Evolutionary conservation across 208 protist genomes (phyloP).

Genomic region (Acanthamoeba polyphaga): DNA sequence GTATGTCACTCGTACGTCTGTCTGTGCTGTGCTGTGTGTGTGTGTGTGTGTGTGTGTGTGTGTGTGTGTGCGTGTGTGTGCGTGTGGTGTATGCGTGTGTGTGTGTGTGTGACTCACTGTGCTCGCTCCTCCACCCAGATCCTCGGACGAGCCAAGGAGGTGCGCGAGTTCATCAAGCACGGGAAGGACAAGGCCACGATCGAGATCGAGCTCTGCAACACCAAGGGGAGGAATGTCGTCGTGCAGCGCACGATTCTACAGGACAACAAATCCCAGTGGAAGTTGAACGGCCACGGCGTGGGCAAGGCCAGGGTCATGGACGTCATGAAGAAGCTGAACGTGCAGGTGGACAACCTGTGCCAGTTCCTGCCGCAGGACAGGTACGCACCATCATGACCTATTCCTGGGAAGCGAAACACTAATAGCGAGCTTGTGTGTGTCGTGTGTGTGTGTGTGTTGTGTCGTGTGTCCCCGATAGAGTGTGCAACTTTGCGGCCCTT

Average conservation of each 20-base stretch:
- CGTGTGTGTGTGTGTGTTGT: too few species aligned
- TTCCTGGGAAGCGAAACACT: not conserved
- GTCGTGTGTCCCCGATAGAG: constrained; percentile 49
- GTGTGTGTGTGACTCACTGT: not conserved
- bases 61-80: too few species aligned
- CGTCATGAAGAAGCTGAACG: constrained; percentile 80
- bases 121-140: constrained; percentile 48
- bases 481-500: constrained; percentile 82
- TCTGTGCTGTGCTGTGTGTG: too few species aligned
- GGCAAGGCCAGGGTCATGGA: constrained; percentile 77
- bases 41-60: too few species aligned
- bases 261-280: constrained; percentile 70
- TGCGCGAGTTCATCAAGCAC: constrained; percentile 86
- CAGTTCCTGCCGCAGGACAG: constrained; percentile 89
- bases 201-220: constrained; percentile 87
- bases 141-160: constrained; percentile 84
- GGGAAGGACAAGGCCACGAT: constrained; percentile 78
- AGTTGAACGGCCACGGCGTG: not conserved
- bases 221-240: constrained; percentile 2
- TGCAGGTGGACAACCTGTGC: constrained; percentile 90
- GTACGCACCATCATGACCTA: not conserved
- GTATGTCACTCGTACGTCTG: too few species aligned
- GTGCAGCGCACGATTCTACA: constrained; percentile 3
- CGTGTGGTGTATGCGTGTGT: too few species aligned
- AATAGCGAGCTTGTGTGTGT: not conserved